Conservation (phyloP, 2,329 filamentous ascomycete species). For the Penicillium sp. region DNA sequence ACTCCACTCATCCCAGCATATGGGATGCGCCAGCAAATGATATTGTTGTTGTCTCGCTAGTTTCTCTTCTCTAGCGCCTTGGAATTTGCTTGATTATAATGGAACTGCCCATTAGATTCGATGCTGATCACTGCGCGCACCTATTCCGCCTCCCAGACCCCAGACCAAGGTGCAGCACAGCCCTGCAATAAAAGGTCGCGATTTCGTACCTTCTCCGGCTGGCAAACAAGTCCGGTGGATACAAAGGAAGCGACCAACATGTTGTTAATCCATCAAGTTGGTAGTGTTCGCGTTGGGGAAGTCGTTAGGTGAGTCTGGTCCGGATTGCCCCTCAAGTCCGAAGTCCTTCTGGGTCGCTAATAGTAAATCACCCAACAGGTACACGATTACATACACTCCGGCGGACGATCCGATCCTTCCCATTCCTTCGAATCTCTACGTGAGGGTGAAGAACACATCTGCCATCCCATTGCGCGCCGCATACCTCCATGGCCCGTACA, state of each 20-base stretch:
- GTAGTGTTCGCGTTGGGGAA: conserved; percentile 90
- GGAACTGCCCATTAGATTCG: conserved; percentile 24
- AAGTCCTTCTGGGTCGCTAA: not conserved
- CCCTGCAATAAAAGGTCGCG: conserved; percentile 23
- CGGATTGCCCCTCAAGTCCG: not conserved
- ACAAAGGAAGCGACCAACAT: conserved; percentile 50
- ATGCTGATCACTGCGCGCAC: conserved; percentile 47
- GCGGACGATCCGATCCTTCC: conserved; percentile 85
- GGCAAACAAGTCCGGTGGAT: conserved; percentile 29
- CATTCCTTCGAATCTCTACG: conserved; percentile 72
- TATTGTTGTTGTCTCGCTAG: not conserved
- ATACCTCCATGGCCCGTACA: conserved; percentile 95
- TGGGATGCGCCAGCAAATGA: not conserved
- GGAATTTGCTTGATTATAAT: conserved; percentile 13
- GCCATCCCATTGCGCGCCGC: conserved; percentile 88
- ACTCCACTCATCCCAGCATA: not conserved
- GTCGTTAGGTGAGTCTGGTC: conserved; percentile 68
- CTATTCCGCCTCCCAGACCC: conserved; percentile 42
- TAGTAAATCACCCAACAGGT: conserved; percentile 41
- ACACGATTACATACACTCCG: conserved; percentile 88
- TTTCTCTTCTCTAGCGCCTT: not conserved
- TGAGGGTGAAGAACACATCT: conserved; percentile 89
- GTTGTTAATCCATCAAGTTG: conserved; percentile 87
- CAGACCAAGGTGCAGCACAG: conserved; percentile 29
- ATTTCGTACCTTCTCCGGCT: conserved; percentile 37